phyloP scores from a whole-genome alignment of 2,329 filamentous ascomycete species.

The Neopestalotiopsis sp. region DNA sequence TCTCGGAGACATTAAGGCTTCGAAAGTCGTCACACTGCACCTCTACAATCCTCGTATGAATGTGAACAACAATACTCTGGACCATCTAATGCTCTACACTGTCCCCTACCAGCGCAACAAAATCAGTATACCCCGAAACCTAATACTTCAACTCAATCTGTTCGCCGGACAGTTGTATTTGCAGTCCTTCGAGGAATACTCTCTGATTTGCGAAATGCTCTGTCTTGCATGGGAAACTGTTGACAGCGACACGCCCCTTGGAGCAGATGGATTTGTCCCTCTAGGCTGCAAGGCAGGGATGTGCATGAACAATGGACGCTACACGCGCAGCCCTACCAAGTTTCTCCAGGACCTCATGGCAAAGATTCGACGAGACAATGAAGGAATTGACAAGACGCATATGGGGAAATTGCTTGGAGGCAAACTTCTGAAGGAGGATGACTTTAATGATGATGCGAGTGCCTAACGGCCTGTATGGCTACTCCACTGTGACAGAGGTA shows the following conservation, averaged over 20 bases:
- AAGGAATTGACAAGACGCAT: conserved; percentile 22
- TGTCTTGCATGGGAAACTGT: neutral
- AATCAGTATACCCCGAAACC: conserved; percentile 34
- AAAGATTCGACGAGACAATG: conserved; percentile 19
- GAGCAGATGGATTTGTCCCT: neutral
- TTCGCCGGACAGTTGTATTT: conserved; percentile 65
- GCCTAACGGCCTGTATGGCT: too few relatives aligned
- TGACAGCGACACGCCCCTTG: neutral
- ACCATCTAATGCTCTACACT: conserved; percentile 51
- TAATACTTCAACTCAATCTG: conserved; percentile 60
- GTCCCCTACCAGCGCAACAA: neutral
- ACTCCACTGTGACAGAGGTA: too few relatives aligned
- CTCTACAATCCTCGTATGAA: conserved; percentile 56
- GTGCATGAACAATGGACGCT: conserved; percentile 27
- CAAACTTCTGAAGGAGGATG: conserved; percentile 16
- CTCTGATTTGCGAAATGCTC: neutral
- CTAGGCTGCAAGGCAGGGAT: neutral
- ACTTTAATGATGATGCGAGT: conserved; percentile 7
- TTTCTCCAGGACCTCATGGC: conserved; percentile 21
- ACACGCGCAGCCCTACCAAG: conserved; percentile 29
- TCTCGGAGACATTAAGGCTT: conserved; percentile 42
- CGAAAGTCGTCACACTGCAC: conserved; percentile 47
- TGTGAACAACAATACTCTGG: conserved; percentile 44
- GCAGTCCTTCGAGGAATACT: neutral
- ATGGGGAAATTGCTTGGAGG: conserved; percentile 20